Percentiles rank a stretch among this genome's conserved stretches.
phyloP scores from a whole-genome alignment of 2,329 filamentous ascomycete genomes.

The Aspergillus neoniger region DNA sequence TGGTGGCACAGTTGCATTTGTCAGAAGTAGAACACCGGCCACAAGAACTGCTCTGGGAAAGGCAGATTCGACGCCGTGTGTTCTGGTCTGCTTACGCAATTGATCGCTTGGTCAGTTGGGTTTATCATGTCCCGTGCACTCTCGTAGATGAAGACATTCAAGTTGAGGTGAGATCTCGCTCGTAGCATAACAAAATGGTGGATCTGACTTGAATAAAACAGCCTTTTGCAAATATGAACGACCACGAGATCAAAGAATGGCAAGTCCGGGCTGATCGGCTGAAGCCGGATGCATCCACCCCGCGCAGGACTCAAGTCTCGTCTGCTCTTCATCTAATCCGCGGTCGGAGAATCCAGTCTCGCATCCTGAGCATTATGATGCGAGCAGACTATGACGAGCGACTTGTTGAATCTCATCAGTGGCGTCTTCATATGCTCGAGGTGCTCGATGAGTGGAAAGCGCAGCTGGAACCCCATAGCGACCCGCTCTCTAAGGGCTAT shows the following conservation, averaged over 20 bases:
- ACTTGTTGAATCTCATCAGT: neutral
- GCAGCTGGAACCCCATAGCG: conserved; percentile 4
- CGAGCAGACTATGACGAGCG: conserved; percentile 4
- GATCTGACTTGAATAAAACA: neutral
- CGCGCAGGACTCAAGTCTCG: conserved; percentile 1
- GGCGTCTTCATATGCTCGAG: conserved; percentile 7
- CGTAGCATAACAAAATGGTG: too few species aligned
- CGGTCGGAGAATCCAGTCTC: conserved; percentile 1
- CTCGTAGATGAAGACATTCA: conserved; percentile 4
- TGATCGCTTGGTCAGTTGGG: conserved; percentile 7
- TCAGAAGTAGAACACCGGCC: neutral
- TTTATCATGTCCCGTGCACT: conserved; percentile 6
- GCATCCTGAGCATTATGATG: conserved; percentile 4
- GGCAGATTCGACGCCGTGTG: conserved; percentile 3
- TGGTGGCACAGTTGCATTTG: conserved; percentile 4
- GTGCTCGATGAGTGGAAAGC: conserved; percentile 1
- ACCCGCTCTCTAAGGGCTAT: conserved; percentile 1
- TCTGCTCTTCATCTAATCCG: conserved; percentile 4
- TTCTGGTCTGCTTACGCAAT: conserved; percentile 9
- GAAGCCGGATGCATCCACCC: neutral
- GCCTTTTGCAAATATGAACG: conserved; percentile 8
- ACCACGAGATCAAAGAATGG: conserved; percentile 3
- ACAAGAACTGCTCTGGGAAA: neutral
- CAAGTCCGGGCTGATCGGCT: neutral
- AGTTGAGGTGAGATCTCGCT: neutral